A percentile compares a stretch with the other conserved stretches of the same genome.
Conservation (phyloP, 345 rosid genomes). For the Aethionema arabicum region DNA sequence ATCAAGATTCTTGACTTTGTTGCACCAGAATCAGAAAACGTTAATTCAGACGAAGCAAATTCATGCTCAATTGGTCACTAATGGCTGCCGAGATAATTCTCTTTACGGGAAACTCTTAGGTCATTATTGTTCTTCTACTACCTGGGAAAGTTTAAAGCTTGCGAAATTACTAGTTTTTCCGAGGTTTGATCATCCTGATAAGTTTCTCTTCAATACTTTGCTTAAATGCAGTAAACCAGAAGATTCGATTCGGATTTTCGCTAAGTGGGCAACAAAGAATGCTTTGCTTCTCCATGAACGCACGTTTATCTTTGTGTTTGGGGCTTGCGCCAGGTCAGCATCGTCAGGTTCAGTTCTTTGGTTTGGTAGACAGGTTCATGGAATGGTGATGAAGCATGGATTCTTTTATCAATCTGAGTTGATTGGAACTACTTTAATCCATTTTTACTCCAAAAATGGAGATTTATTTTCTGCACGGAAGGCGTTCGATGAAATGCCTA, state of each 20-base stretch:
- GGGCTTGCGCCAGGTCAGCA: constrained; percentile 60
- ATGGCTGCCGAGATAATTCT: constrained; percentile 41
- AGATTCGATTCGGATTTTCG: constrained; percentile 45
- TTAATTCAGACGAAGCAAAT: constrained; percentile 45
- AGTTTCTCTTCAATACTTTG: constrained; percentile 66
- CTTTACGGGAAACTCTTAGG: constrained; percentile 45
- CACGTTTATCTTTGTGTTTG: constrained; percentile 51
- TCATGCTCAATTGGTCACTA: constrained; percentile 52
- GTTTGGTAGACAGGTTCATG: constrained; percentile 54
- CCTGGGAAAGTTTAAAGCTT: constrained; percentile 39
- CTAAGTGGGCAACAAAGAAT: constrained; percentile 43
- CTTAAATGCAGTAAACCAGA: constrained; percentile 54
- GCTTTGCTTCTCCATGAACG: constrained; percentile 42
- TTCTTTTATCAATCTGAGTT: constrained; percentile 35
- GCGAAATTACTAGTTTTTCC: constrained; percentile 41
- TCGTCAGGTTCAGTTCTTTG: constrained; percentile 35
- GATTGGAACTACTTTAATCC: constrained; percentile 53
- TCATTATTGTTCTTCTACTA: constrained; percentile 46
- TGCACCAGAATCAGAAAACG: constrained; percentile 30
- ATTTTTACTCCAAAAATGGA: constrained; percentile 49
- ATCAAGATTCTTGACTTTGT: constrained; percentile 16
- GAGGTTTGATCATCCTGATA: constrained; percentile 36
- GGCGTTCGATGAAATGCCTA: constrained; percentile 66
- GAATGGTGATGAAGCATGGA: constrained; percentile 41
- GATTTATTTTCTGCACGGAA: constrained; percentile 44